Evolutionary conservation across 2,329 filamentous ascomycete genomes (phyloP), one percentile per base, ranked within the genome.

Genomic region (Fusarium circinatum): DNA sequence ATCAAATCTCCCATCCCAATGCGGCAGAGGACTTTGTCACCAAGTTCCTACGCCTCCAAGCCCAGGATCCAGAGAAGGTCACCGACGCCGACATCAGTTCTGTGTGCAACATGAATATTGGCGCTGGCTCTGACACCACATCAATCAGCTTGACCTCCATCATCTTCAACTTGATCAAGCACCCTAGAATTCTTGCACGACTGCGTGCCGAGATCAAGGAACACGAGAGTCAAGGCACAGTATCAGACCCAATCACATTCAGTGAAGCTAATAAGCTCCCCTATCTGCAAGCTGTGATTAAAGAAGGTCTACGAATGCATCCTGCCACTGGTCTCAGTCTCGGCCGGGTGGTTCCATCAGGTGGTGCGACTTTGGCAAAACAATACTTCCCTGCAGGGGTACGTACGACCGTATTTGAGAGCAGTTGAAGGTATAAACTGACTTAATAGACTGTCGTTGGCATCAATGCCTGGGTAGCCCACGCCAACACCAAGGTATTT

Each of bases 1-100:
- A 12, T 24, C 11, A 30, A 7, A 2, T 5, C 1, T 0, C 4
- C 2, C 0, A 20, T n/a, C 2, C 3, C 4, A 3, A 42, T 24
- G 36, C 3, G 2, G 38, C 38, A 32, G 52, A 44, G 22, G 52
- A 44, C 26, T 56, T 56, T 12, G 13, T 44, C 12, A 44, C 26
- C 26, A 56, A 56, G 22, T 20, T 56, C 2, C 6, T 56, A 15
- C 52, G 52, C 6, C 5, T 56, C 8, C 52, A 56, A 4, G 4
- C 38, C 0, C 22, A 15, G 4, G 26, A 56, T 20, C 26, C 36
- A 1, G 22, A 0, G 0, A 56, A 56, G 36, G 12, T 42, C 1
- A 42, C 36, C 6, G 6, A 44, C 8, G 26, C 38, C 0, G 52
- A 56, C 12, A 44, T 56, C 6, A 44, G 36, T 12, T 56, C 52